phyloP scores from a whole-genome alignment of 371 early-diverging fungal genomes.

The Syncephalastrum racemosum region DNA sequence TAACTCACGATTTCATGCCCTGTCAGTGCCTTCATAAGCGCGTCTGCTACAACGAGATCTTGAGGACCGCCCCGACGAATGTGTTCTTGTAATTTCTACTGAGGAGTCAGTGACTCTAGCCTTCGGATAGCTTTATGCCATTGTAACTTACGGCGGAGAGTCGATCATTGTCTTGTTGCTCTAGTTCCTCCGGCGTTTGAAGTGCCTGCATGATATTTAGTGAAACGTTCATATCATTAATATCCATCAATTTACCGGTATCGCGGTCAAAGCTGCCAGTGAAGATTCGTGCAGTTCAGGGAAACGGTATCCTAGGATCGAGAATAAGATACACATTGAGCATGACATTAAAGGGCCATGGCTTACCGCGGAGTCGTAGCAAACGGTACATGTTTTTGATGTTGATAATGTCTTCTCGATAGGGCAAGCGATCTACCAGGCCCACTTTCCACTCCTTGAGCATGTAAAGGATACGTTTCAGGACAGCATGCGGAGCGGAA shows the following conservation, averaged over 20 bases:
- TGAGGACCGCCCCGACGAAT: constrained; percentile 91
- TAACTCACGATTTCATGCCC: constrained; percentile 74
- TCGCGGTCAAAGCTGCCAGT: constrained; percentile 63
- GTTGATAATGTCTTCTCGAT: constrained; percentile 86
- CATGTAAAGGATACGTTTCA: constrained; percentile 84
- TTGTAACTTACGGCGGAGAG: constrained; percentile 73
- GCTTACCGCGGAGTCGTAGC: constrained; percentile 72
- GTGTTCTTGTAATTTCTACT: constrained; percentile 93
- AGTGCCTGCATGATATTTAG: constrained; percentile 40
- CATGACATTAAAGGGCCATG: background rate
- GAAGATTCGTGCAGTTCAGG: constrained; percentile 74
- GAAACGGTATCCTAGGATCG: constrained; percentile 75
- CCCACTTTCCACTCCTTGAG: constrained; percentile 93
- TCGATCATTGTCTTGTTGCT: constrained; percentile 88
- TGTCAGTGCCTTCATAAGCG: constrained; percentile 93
- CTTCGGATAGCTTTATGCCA: background rate
- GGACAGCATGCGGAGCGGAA: constrained; percentile 58
- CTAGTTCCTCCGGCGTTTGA: constrained; percentile 89
- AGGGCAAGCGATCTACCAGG: constrained; percentile 75
- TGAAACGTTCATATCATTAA: too few species aligned
- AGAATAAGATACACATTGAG: background rate
- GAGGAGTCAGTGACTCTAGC: constrained; percentile 1
- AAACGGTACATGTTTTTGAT: constrained; percentile 93
- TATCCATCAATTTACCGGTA: constrained; percentile 33
- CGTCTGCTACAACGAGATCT: constrained; percentile 92